These are phyloP conservation scores for Syzygium malaccense DNA, from an alignment of 441 rosid species.

Conservation along the genomic window DNA sequence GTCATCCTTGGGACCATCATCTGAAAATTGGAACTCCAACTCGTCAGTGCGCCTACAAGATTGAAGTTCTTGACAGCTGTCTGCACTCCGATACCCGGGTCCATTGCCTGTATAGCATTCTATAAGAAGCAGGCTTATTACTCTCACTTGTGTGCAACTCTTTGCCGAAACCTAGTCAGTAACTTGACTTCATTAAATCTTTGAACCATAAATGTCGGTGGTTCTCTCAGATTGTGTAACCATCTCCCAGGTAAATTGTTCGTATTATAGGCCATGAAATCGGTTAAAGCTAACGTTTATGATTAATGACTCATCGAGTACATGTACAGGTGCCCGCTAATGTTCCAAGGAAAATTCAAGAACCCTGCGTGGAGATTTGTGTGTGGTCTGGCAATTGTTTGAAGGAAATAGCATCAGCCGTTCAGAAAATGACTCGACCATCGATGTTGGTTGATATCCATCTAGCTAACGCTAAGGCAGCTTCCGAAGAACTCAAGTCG, in stretches of 20 bases:
- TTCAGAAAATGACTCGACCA: conserved; percentile 3
- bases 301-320: background rate
- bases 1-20: conserved; percentile 19
- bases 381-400: conserved; percentile 6
- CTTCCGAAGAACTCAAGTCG: background rate
- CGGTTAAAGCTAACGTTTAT: background rate
- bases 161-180: background rate
- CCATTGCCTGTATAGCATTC: background rate
- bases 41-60: conserved; percentile 9
- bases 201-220: background rate
- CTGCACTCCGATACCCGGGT: background rate
- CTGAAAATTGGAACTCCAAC: conserved; percentile 7
- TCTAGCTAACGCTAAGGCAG: background rate
- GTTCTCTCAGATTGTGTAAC: background rate
- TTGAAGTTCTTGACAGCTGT: conserved; percentile 15
- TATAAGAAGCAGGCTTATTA: background rate
- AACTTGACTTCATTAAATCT: background rate
- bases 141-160: background rate
- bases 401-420: conserved; percentile 6
- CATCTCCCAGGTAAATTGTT: background rate
- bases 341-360: conserved; percentile 1
- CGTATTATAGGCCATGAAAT: background rate
- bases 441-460: background rate
- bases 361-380: conserved; percentile 1
- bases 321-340: background rate